Base-by-base conservation (phyloP, 1,139 yeast species). In the Taphrina betulina region DNA sequence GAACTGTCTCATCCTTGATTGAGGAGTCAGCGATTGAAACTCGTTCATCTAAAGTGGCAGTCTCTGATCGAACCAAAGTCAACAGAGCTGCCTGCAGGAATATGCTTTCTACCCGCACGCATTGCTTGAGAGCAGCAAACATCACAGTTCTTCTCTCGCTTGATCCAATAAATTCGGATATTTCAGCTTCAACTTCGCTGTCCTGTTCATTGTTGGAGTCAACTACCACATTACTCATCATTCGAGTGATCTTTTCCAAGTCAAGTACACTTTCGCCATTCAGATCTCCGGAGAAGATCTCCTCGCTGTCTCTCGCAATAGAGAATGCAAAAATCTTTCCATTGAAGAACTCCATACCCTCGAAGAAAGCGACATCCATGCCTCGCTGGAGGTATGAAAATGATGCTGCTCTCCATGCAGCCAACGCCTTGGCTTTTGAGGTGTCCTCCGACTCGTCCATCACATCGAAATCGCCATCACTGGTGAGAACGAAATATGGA, bases 401-500 rank as follows among this genome's bases (percentile, higher is more conserved):
- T 8, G 48, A 29, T 10, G 48, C 48, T 10, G 48, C 38, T 43
- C 48, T 16, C 48, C 48, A 43, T 4, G 38, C 48, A 12, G 48
- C 48, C 10, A 12, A 7, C 7, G 12, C 12, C n/a, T n/a, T n/a
- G n/a, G n/a, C n/a, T n/a, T n/a, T n/a, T n/a, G n/a, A n/a, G n/a
- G n/a, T n/a, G 5, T 26, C 31, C 5, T 17, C 5, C 23, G 33
- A 17, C 29, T 29, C 36, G 7, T 42, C 29, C 8, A 40, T 20
- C 5, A 26, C 14, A 23, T 29, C 46, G 5, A 44, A 24, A 2
- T 40, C 50, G 10, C 48, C 53, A 38, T 55, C 58, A 35, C 48
- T 42, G 23, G 53, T 52, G 16, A 55, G 14, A 29, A 55, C 53
- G 28, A 51, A 44, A 36, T 55, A 55, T n/a, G 58, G 58, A 10